phyloP scores from a whole-genome alignment of 805 yeast species.

The Saturnispora dispora region DNA sequence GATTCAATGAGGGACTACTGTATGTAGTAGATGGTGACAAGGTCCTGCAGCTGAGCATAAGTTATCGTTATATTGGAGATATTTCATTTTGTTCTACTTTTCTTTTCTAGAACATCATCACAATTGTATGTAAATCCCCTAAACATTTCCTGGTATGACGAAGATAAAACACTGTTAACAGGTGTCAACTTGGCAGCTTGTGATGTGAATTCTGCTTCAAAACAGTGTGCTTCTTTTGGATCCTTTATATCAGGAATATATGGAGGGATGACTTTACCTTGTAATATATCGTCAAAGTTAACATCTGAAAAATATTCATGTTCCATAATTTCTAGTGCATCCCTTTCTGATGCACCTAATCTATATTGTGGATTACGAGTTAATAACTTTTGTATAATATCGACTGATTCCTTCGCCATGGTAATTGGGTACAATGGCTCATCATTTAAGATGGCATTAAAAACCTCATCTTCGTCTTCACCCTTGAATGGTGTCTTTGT shows the following conservation, averaged over 20 bases:
- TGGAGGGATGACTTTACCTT: conserved; percentile 73
- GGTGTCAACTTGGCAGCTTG: conserved; percentile 95
- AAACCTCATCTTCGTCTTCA: conserved; percentile 79
- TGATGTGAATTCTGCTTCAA: conserved; percentile 89
- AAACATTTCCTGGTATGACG: conserved; percentile 91
- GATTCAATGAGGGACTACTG: not conserved
- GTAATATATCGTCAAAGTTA: conserved; percentile 76
- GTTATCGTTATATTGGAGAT: not conserved
- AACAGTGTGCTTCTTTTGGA: conserved; percentile 86
- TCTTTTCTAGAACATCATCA: conserved; percentile 32
- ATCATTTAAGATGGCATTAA: conserved; percentile 91
- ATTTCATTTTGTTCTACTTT: not conserved
- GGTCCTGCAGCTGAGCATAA: not conserved
- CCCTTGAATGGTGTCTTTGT: conserved; percentile 98
- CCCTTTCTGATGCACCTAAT: conserved; percentile 79
- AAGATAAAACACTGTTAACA: conserved; percentile 75
- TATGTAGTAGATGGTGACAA: not conserved
- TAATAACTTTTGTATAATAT: conserved; percentile 80
- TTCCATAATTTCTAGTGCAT: conserved; percentile 89
- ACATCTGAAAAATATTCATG: conserved; percentile 91
- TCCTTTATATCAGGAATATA: conserved; percentile 79
- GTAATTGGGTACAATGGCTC: conserved; percentile 95
- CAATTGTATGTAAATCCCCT: conserved; percentile 90
- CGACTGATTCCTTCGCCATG: conserved; percentile 95
- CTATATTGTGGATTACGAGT: conserved; percentile 83